Base-by-base conservation (phyloP, 176 grass and related monocot genomes). In the Triticum urartu region DNA sequence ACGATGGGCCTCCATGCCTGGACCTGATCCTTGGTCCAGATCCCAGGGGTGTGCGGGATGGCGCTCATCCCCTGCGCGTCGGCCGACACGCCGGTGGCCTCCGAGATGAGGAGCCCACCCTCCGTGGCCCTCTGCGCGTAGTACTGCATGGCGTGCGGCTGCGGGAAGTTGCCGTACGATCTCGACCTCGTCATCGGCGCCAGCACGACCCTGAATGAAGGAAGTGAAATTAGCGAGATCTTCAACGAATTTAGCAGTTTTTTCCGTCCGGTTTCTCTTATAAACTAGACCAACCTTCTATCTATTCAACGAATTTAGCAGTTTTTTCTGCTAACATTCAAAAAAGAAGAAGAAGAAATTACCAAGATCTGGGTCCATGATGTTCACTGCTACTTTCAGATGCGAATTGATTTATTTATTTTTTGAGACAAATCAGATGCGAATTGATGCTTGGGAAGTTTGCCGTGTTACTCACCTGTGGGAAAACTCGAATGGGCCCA, bases 1-100 rank as follows among this genome's bases (percentile, higher is more conserved):
- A 96, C 91, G 48, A 93, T 50, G 15, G 85, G 91, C 69, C 90
- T 96, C 94, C 94, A 96, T 30, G 91, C 89, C 54, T 92, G 87
- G 13, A 96, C 75, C 40, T 96, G 94, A 38, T 88, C 91, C 85
- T 87, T 90, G 1, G 89, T 86, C 91, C 89, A 93, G 77, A 93
- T 93, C 5, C 91, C 91, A 0, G 89, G 89, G 62, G 75, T 88
- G 50, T 96, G 85, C 0, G 79, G 68, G 33, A 78, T 67, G 48
- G 32, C 5, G 18, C 52, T 82, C 6, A 83, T 83, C 4, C 84
- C 89, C 40, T 75, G 88, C 8, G 89, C 75, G 45, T 87, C 88
- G 22, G 77, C 54, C 4, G 94, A 92, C n/a, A 96, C 89, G 11
- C 82, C 85, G 0, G 87, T 92, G 67, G 87, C 91, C 85, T 96